These are phyloP conservation scores for Jamesozyma piceae DNA, from an alignment of 805 yeast species.

Conservation along the genomic window DNA sequence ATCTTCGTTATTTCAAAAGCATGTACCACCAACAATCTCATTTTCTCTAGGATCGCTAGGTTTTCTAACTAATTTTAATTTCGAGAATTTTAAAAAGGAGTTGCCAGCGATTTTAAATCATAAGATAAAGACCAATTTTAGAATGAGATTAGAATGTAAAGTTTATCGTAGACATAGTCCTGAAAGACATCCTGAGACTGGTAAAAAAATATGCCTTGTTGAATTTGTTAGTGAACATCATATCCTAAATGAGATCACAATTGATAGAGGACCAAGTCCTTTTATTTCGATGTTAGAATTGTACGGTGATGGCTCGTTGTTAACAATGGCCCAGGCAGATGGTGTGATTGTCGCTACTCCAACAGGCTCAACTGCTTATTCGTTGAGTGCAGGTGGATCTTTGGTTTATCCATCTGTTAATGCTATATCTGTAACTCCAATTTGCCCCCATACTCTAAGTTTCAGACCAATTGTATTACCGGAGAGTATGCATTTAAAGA, in stretches of 20 bases:
- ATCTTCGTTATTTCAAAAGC: slow-evolving; percentile 69
- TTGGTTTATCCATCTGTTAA: slow-evolving; percentile 90
- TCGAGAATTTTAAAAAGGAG: slow-evolving; percentile 56
- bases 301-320: slow-evolving; percentile 74
- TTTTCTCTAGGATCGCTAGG: slow-evolving; percentile 87
- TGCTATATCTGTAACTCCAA: slow-evolving; percentile 85
- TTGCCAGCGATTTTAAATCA: slow-evolving; percentile 48
- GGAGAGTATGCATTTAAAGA: slow-evolving; percentile 76
- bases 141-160: slow-evolving; percentile 81
- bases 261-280: slow-evolving; percentile 89
- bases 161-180: slow-evolving; percentile 39
- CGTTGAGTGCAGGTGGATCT: slow-evolving; percentile 89
- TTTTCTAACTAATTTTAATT: slow-evolving; percentile 75
- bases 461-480: slow-evolving; percentile 87
- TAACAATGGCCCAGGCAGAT: slow-evolving; percentile 88
- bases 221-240: slow-evolving; percentile 48
- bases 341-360: slow-evolving; percentile 89
- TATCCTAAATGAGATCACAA: slow-evolving; percentile 77
- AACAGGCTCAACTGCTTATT: slow-evolving; percentile 92
- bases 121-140: slow-evolving; percentile 66
- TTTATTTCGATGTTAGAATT: slow-evolving; percentile 80
- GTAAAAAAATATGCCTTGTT: slow-evolving; percentile 31
- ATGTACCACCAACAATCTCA: slow-evolving; percentile 84
- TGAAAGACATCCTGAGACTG: slow-evolving; percentile 34
- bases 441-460: slow-evolving; percentile 87